Base-by-base conservation (phyloP, 1,284 basidiomycete genomes). In the Heimioporus retisporus region DNA sequence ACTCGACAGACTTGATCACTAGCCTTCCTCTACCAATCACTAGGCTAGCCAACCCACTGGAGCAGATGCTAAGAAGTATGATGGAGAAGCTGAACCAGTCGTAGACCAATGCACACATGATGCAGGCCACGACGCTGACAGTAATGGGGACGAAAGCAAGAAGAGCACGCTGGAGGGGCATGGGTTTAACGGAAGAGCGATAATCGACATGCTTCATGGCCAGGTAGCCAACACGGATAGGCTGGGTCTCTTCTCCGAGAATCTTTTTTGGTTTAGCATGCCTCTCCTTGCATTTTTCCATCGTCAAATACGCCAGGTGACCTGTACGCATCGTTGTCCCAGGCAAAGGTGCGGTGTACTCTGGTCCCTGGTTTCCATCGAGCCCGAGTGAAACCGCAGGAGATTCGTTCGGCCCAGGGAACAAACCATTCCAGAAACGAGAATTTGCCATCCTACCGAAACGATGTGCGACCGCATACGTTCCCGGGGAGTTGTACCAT, bases 401-500 rank as follows among this genome's bases (percentile, higher is more conserved):
- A 0, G 61, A 63, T 40, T 70, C 65, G 8, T 76, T 71, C 2
- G 69, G 51, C 10, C 75, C 77, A 2, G 79, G 77, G 54, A 76
- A 80, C 10, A 80, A 54, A 2, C 75, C 73, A 28, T 72, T 65
- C 75, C 77, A 80, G 28, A 79, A 66, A 18, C 67, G 64, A 14
- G 75, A 73, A 44, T 74, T 70, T 0, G 79, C 79, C 61, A 79
- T 71, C 53, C 63, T 54, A 15, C 73, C 77, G 42, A 77, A 80
- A 15, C 69, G 68, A 51, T 72, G 75, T 16, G 75, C 78, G 14
- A 79, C 55, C 1, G 60, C 64, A 48, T 77, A 79, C 55, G 75
- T 73, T 21, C 78, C 78, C 4, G 78, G 78, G 11, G 75, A 73
- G 19, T 79, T 80, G 59, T 69, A 80, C 79, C 79, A 80, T 6